A percentile compares a stretch with the other conserved stretches of the same genome.
phyloP scores from a whole-genome alignment of 768 basidiomycete genomes.

The Psilocybe azurescens region DNA sequence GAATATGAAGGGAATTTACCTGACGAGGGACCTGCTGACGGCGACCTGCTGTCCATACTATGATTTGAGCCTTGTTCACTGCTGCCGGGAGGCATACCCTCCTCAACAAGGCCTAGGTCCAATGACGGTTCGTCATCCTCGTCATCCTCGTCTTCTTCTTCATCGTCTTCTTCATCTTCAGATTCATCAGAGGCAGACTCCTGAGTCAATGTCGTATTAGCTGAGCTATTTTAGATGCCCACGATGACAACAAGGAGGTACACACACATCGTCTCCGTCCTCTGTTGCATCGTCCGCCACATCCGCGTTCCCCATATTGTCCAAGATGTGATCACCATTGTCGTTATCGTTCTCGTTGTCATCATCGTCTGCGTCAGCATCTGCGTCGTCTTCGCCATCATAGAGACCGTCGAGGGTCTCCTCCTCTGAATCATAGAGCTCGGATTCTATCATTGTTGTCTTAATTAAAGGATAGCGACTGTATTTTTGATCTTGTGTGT shows the following conservation, averaged over 20 bases:
- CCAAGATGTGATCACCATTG: slow-evolving; percentile 39
- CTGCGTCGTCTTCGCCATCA: slow-evolving; percentile 52
- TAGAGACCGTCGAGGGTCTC: slow-evolving; percentile 43
- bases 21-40: slow-evolving; percentile 15
- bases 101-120: slow-evolving; percentile 31
- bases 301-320: slow-evolving; percentile 48
- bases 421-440: slow-evolving; percentile 52
- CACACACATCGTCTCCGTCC: slow-evolving; percentile 70
- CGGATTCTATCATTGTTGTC: slow-evolving; percentile 13
- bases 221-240: neutral
- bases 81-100: slow-evolving; percentile 25
- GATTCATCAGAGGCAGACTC: slow-evolving; percentile 67
- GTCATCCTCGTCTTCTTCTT: slow-evolving; percentile 32
- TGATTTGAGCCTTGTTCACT: slow-evolving; percentile 25
- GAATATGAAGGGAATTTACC: slow-evolving; percentile 10
- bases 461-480: slow-evolving; percentile 9
- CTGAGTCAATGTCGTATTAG: slow-evolving; percentile 8
- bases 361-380: slow-evolving; percentile 50
- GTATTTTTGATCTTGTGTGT: neutral
- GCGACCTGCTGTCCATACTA: slow-evolving; percentile 22
- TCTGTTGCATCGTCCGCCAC: slow-evolving; percentile 66
- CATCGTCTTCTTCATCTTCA: slow-evolving; percentile 45
- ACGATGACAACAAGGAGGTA: slow-evolving; percentile 9
- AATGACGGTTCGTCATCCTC: slow-evolving; percentile 31
- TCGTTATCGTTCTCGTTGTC: slow-evolving; percentile 63